Base-by-base conservation (phyloP, 106 monocot species). In the Allium sativum region DNA sequence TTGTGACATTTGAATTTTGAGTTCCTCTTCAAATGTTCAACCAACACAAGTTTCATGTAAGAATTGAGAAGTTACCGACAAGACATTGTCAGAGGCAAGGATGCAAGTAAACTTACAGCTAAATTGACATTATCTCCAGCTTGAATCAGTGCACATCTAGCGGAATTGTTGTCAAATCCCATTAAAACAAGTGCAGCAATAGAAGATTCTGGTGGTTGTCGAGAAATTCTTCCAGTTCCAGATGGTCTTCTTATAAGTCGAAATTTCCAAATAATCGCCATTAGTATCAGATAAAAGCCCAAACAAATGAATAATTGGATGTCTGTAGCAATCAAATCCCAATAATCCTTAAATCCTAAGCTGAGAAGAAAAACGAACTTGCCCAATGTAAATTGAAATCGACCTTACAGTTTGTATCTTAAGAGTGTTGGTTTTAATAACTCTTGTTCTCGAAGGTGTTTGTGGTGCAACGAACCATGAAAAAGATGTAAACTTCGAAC, bases 61-160 rank as follows among this genome's bases (percentile, higher is more conserved):
- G 21, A 22, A 15, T 62, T 44, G 1, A 31, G n/a, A 52, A 40
- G 52, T 13, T 31, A 40, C 10, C 14, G 48, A 46, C 21, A 48
- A 45, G 13, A 9, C 4, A 5, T 81, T 62, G 84, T 17, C 55
- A 76, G 14, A n/a, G 80, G 63, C 8, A 81, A 81, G 45, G 84
- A 70, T 81, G 87, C 92, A 8, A 92, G 71, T 20, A 92, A 81
- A 59, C 87, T 84, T 59, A 87, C 87, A 42, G 87, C 92, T 8
- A 67, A 68, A 45, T 83, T 81, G 56, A 92, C 71, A 61, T 92
- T 87, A 31, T 92, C 87, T 56, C 84, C 57, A 6, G 92, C 87
- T 16, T 61, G 75, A 57, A 71, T 18, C 20, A 92, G 81, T 16
- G 92, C 92, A 21, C 84, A 83, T 50, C 92, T 77, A 3, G 92